Evolutionary conservation across 2,329 filamentous ascomycete genomes (phyloP).

Genomic region (Fusarium sambucinum): DNA sequence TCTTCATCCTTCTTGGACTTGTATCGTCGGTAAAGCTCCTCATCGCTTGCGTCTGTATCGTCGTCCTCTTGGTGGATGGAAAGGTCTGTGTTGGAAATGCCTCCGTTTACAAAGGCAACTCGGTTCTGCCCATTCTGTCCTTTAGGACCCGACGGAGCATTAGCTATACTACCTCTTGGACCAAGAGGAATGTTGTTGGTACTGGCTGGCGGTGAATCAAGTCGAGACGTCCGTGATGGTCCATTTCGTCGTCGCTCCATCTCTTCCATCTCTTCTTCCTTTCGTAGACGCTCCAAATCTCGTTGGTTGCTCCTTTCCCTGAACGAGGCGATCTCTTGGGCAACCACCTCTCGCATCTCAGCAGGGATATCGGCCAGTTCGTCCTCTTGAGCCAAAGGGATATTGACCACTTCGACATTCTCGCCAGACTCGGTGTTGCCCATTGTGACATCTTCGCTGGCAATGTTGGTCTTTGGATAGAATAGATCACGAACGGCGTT

Average conservation of each 20-base stretch:
- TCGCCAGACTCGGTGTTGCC: slow-evolving; percentile 71
- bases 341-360: slow-evolving; percentile 95
- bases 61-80: slow-evolving; percentile 80
- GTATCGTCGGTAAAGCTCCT: slow-evolving; percentile 81
- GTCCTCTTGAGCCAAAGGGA: slow-evolving; percentile 88
- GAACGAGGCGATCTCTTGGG: slow-evolving; percentile 93
- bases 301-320: slow-evolving; percentile 89
- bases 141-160: slow-evolving; percentile 76
- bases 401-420: slow-evolving; percentile 87
- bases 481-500: slow-evolving; percentile 78
- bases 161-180: slow-evolving; percentile 67
- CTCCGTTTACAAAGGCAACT: slow-evolving; percentile 86
- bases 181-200: slow-evolving; percentile 64
- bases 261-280: slow-evolving; percentile 93
- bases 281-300: slow-evolving; percentile 86
- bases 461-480: slow-evolving; percentile 67
- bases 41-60: slow-evolving; percentile 87
- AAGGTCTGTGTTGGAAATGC: slow-evolving; percentile 69
- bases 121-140: slow-evolving; percentile 72
- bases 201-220: slow-evolving; percentile 75
- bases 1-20: slow-evolving; percentile 79
- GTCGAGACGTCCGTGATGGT: slow-evolving; percentile 69
- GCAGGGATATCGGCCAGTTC: slow-evolving; percentile 95
- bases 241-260: slow-evolving; percentile 82
- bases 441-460: slow-evolving; percentile 75